Percentiles rank a stretch among this genome's conserved stretches.
phyloP scores from a whole-genome alignment of 805 yeast genomes.

The Candida incommunis region DNA sequence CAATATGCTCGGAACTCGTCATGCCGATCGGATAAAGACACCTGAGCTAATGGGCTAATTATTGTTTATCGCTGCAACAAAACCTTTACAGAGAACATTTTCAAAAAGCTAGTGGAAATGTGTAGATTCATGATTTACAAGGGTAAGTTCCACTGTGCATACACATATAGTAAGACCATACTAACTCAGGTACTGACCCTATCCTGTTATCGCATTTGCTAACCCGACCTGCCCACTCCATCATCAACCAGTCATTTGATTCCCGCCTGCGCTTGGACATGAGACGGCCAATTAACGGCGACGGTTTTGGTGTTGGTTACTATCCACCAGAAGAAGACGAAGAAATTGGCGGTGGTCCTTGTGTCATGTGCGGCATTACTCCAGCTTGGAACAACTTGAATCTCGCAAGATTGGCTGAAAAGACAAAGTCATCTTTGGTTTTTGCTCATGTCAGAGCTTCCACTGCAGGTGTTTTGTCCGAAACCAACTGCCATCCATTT shows the following conservation, averaged over 20 bases:
- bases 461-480: slow-evolving; percentile 86
- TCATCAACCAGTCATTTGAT: slow-evolving; percentile 91
- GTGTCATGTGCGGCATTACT: slow-evolving; percentile 87
- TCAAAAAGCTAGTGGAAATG: too few relatives aligned
- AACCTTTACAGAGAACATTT: too few relatives aligned
- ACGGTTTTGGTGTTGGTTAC: slow-evolving; percentile 96
- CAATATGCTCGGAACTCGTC: too few relatives aligned
- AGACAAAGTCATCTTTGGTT: slow-evolving; percentile 70
- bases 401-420: slow-evolving; percentile 69
- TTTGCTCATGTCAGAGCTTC: slow-evolving; percentile 96
- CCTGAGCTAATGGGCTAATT: too few relatives aligned
- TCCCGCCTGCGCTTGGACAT: slow-evolving; percentile 75
- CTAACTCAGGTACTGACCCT: slow-evolving; percentile 54
- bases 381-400: slow-evolving; percentile 93
- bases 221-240: slow-evolving; percentile 93
- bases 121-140: slow-evolving; percentile 87
- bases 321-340: slow-evolving; percentile 45
- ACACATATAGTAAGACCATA: too few relatives aligned
- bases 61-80: too few relatives aligned
- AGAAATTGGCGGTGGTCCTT: slow-evolving; percentile 56
- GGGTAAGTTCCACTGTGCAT: too few relatives aligned
- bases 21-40: too few relatives aligned
- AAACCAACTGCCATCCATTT: slow-evolving; percentile 96
- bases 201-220: slow-evolving; percentile 73
- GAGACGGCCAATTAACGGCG: slow-evolving; percentile 91